Base-by-base conservation (phyloP, 345 rosid genomes). In the Euclidium syriacum region DNA sequence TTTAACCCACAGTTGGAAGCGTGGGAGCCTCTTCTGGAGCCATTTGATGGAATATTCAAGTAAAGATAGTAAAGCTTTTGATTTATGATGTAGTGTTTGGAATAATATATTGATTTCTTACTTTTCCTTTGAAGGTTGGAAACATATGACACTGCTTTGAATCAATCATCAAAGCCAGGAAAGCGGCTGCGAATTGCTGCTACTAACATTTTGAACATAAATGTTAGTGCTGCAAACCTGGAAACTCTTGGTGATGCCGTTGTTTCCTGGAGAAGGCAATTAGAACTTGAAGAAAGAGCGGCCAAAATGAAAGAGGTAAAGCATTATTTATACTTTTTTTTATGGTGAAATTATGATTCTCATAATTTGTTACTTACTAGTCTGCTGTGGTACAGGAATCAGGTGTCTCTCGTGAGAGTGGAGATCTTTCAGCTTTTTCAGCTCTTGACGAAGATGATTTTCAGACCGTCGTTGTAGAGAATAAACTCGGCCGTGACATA, bases 41-140 rank as follows among this genome's bases (percentile, higher is more conserved):
- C 99, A 16, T 94, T 94, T 78, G 99, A 94, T 78, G 97, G 99
- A 73, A 94, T 94, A 74, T 94, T 94, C 82, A 94, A 94, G 99
- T 94, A 81, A 48, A 50, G 64, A 32, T 68, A 74, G 52, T 74
- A 42, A 42, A 19, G 6, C 10, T 64, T 32, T 64, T 55, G 40
- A 41, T 64, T 62, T 73, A 27, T 26, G 19, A 16, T 27, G 50
- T n/a, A 27, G 33, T 40, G 52, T 68, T 36, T 20, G 26, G 32
- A 41, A 56, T 52, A 52, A 43, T 36, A 38, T 68, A 49, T 62
- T 39, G 10, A 24, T 65, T 49, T 14, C 62, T 62, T 38, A 25
- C 43, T 63, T 73, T 65, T 24, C 2, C 59, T 71, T 65, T 41
- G 67, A 66, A 94, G 99, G 90, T 79, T 90, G 79, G 99, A 94